Percentiles rank a stretch among this genome's conserved stretches.
Evolutionary conservation across 192 early-diverging fungal species (phyloP).

Genomic region (Coemansia sp.): DNA sequence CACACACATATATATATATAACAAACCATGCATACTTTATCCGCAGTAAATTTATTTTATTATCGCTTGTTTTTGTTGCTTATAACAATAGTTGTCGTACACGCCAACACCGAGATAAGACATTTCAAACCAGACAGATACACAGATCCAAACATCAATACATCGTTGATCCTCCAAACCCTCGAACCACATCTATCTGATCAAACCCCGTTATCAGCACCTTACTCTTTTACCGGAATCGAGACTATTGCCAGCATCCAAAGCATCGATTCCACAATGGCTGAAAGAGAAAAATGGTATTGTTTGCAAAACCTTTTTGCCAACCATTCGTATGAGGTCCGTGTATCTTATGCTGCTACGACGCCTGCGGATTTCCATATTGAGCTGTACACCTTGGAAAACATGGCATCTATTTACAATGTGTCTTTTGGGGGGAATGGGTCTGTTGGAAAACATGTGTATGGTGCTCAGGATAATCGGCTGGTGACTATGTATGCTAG

Average conservation of each 20-base stretch:
- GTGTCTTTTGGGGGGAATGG: neutral
- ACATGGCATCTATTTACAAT: conserved; percentile 2
- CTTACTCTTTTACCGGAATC: conserved; percentile 16
- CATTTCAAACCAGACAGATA: conserved; percentile 21
- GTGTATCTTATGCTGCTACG: conserved; percentile 48
- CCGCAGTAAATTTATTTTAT: neutral
- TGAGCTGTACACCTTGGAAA: conserved; percentile 15
- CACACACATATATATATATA: neutral
- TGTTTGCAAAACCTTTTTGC: conserved; percentile 11
- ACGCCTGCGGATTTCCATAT: conserved; percentile 29
- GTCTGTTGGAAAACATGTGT: no score
- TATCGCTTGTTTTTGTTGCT: neutral
- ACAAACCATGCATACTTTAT: neutral
- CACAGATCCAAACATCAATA: neutral
- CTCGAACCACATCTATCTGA: neutral
- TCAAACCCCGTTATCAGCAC: conserved; percentile 8
- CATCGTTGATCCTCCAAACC: neutral
- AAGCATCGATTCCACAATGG: conserved; percentile 11
- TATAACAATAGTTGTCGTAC: neutral
- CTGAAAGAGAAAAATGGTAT: conserved; percentile 37
- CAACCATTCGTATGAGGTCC: conserved; percentile 33
- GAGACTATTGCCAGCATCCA: conserved; percentile 16
- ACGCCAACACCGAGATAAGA: conserved; percentile 40
- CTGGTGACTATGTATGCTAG: conserved; percentile 19
- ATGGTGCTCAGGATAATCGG: no score